phyloP scores from a whole-genome alignment of 169 alveolate genomes.

The Plasmodium gonderi region DNA sequence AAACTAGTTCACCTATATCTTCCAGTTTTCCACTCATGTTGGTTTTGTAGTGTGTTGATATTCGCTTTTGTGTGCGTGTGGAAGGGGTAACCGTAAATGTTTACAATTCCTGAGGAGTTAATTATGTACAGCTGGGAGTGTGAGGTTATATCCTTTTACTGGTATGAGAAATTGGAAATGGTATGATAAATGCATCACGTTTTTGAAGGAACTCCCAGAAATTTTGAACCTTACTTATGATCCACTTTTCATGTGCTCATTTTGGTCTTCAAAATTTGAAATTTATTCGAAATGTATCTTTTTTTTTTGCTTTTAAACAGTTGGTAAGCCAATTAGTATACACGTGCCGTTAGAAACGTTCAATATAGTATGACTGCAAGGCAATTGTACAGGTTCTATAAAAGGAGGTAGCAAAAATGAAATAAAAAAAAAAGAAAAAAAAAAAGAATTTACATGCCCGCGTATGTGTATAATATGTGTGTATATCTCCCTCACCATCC shows the following conservation, averaged over 20 bases:
- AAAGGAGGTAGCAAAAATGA: not conserved
- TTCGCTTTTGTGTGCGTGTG: too few species aligned
- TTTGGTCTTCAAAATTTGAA: not conserved
- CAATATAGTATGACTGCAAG: too few species aligned
- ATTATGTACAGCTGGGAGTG: not conserved
- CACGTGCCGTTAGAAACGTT: too few species aligned
- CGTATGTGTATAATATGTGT: not conserved
- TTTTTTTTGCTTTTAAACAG: too few species aligned
- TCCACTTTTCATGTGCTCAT: not conserved
- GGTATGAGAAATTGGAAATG: not conserved
- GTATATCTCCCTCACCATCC: not conserved
- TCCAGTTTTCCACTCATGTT: conserved; percentile 70
- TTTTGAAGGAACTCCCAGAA: not conserved
- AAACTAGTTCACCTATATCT: conserved; percentile 79
- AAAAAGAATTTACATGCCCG: not conserved
- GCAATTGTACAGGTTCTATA: not conserved
- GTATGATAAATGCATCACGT: not conserved
- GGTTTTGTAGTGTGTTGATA: not conserved
- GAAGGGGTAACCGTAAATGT: too few species aligned
- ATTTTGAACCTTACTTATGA: not conserved
- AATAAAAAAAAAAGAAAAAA: too few species aligned
- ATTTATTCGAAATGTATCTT: not conserved
- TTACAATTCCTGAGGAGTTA: too few species aligned
- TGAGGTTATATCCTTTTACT: not conserved
- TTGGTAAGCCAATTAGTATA: too few species aligned